These are phyloP conservation scores for Polytolypa hystricis DNA, from an alignment of 2,329 filamentous ascomycete species.

Conservation along the genomic window DNA sequence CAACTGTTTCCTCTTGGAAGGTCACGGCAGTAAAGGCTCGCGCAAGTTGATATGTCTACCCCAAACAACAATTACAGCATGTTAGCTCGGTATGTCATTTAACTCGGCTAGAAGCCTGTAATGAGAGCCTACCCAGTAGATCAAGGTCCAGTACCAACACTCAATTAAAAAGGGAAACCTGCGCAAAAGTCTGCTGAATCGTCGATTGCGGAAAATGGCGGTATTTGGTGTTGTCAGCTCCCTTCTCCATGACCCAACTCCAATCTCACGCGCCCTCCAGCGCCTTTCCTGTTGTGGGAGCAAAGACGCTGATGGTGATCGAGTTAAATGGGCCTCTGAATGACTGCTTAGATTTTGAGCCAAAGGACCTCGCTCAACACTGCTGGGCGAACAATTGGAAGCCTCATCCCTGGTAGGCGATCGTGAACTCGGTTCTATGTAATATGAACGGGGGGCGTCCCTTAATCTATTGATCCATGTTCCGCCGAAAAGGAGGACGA, in stretches of 20 bases:
- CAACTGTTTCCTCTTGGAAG: conserved; percentile 55
- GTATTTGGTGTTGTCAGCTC: conserved; percentile 52
- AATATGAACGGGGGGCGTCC: conserved; percentile 21
- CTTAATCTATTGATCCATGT: conserved; percentile 48
- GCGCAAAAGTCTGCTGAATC: conserved; percentile 52
- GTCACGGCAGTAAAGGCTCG: conserved; percentile 61
- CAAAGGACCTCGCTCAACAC: neutral
- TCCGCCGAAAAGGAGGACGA: conserved; percentile 49
- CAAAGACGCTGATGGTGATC: conserved; percentile 31
- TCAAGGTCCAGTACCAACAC: conserved; percentile 65
- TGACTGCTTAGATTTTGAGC: neutral
- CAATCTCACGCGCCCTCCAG: conserved; percentile 42
- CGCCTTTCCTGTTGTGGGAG: conserved; percentile 30
- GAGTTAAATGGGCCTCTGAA: too few relatives aligned
- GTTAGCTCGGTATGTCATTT: too few relatives aligned
- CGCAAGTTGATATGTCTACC: conserved; percentile 61
- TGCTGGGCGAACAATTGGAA: too few relatives aligned
- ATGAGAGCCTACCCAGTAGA: conserved; percentile 58
- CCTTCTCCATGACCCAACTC: conserved; percentile 35
- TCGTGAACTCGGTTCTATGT: too few relatives aligned
- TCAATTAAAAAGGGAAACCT: conserved; percentile 64
- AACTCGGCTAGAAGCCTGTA: too few relatives aligned
- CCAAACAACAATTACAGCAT: neutral
- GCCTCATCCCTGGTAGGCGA: too few relatives aligned
- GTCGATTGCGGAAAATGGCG: conserved; percentile 45